Evolutionary conservation across 441 rosid genomes (phyloP), one percentile per base, ranked within the genome.

Genomic region (Populus tomentosa): DNA sequence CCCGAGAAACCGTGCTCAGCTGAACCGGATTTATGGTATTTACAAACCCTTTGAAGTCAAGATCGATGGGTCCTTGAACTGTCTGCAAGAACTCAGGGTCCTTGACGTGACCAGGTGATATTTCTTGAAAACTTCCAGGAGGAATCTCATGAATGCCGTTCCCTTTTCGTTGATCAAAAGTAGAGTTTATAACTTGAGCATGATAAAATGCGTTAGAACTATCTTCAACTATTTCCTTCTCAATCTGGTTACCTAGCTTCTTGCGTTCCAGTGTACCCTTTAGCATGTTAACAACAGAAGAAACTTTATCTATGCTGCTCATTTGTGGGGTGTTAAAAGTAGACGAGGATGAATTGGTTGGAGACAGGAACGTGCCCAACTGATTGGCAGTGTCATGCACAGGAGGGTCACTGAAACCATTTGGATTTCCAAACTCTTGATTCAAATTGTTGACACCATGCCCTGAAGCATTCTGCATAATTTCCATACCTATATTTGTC

Each of bases 281-380:
- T 40, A 91, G 84, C 93, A 89, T 86, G 84, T 81, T 88, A 30
- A 91, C 93, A 78, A 91, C 88, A 53, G 90, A 88, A 72, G 93
- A 89, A 68, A 91, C 84, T 59, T 80, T 85, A 76, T 87, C 95
- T 20, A 69, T 71, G 68, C 78, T 83, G 26, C 81, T 85, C 23
- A 77, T 78, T 74, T 83, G 90, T 64, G 76, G 81, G 32, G 83
- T 78, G 46, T 83, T 82, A 74, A 86, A 81, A 42, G 86, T 78
- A 13, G 89, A 87, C 2, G 90, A 88, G 67, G 91, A 86, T 23
- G 92, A 88, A 81, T 89, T 84, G 53, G 90, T 82, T 40, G 87
- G 86, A 28, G 88, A 88, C 73, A 83, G 79, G 82, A 89, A 88
- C 8, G 79, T 68, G 9, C 83, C 84, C 67, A 85, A 30, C 65